phyloP scores from a whole-genome alignment of 2,329 filamentous ascomycete genomes.

The Monosporascus ibericus region DNA sequence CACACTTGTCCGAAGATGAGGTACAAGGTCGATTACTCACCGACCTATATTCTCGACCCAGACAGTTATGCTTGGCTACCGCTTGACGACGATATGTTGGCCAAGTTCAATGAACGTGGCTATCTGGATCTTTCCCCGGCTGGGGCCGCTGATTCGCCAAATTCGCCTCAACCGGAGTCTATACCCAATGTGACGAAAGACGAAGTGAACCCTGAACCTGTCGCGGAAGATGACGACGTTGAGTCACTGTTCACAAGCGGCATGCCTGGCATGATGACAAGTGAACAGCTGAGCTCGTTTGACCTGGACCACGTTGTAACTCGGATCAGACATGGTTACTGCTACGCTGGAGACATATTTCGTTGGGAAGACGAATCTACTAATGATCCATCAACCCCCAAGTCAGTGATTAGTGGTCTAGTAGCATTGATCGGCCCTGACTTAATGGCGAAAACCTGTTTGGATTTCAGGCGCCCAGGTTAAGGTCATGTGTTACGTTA shows the following conservation, averaged over 20 bases:
- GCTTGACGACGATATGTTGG: conserved; percentile 46
- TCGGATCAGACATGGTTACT: conserved; percentile 30
- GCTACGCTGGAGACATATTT: conserved; percentile 30
- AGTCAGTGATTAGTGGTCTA: conserved; percentile 60
- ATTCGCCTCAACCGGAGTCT: neutral
- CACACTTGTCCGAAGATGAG: conserved; percentile 76
- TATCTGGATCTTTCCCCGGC: conserved; percentile 45
- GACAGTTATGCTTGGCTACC: conserved; percentile 57
- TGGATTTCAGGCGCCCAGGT: conserved; percentile 42
- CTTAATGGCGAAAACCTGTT: conserved; percentile 47
- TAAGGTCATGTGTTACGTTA: neutral
- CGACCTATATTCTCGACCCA: conserved; percentile 68
- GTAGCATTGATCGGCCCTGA: conserved; percentile 60
- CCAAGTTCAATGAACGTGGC: conserved; percentile 46
- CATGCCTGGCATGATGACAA: conserved; percentile 61
- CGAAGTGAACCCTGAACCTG: neutral
- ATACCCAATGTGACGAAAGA: conserved; percentile 7
- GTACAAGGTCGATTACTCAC: conserved; percentile 76
- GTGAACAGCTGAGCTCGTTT: conserved; percentile 45
- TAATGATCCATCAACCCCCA: conserved; percentile 44
- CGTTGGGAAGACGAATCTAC: conserved; percentile 52
- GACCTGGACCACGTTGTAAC: conserved; percentile 56
- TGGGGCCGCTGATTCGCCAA: conserved; percentile 5
- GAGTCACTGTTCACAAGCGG: conserved; percentile 49
- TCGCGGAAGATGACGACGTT: conserved; percentile 10